phyloP scores from a whole-genome alignment of 2,329 filamentous ascomycete species.

The Fusarium clavum region DNA sequence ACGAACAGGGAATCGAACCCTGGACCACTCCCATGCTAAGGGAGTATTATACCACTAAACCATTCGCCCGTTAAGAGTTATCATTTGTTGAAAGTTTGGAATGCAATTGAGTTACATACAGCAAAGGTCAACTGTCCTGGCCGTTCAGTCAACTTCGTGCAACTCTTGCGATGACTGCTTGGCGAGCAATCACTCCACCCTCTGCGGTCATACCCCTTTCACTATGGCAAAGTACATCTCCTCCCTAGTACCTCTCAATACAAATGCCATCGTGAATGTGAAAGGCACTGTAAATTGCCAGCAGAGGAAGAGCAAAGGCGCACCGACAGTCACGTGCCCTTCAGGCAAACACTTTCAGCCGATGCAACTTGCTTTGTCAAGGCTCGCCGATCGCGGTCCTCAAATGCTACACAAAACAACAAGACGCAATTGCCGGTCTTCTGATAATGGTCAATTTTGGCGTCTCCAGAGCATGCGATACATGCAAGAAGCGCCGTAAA shows the following conservation, averaged over 20 bases:
- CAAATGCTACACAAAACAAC: background rate
- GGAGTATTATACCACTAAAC: slow-evolving; percentile 37
- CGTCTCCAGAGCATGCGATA: slow-evolving; percentile 9
- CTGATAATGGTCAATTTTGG: slow-evolving; percentile 12
- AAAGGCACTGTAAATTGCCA: background rate
- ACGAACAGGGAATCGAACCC: slow-evolving; percentile 35
- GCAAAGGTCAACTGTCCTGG: fast-evolving
- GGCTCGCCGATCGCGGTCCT: background rate
- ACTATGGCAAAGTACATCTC: background rate
- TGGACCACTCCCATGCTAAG: slow-evolving; percentile 36
- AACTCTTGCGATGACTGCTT: background rate
- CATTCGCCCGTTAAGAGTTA: slow-evolving; percentile 14
- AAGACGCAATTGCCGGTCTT: background rate
- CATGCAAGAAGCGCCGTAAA: slow-evolving; percentile 20
- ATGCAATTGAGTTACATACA: too few relatives aligned
- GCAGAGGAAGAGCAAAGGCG: background rate
- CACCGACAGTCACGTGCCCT: background rate
- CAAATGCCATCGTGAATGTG: too few relatives aligned
- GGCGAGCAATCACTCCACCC: background rate
- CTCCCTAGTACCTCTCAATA: too few relatives aligned
- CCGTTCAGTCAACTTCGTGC: background rate
- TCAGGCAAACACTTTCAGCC: background rate
- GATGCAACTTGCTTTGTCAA: background rate
- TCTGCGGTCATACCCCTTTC: background rate
- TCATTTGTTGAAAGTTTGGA: background rate